phyloP scores from a whole-genome alignment of 257 asterid genomes.

The Phtheirospermum japonicum region DNA sequence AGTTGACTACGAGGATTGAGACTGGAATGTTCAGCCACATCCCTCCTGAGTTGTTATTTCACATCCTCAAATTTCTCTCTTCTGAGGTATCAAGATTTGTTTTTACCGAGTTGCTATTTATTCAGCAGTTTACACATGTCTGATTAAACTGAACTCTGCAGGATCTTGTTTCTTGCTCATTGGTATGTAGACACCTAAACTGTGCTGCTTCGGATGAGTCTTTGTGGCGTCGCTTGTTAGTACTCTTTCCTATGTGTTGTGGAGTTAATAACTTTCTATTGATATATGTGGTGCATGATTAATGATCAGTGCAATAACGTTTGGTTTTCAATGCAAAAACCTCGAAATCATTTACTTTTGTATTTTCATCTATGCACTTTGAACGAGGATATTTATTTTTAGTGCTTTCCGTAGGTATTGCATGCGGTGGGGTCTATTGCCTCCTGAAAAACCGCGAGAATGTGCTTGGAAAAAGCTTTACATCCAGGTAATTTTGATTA shows the following conservation, averaged over 20 bases:
- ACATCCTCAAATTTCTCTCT: constrained; percentile 80
- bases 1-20: constrained; percentile 41
- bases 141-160: constrained; percentile 28
- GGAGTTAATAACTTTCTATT: background rate
- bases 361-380: constrained; percentile 1
- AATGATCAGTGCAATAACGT: background rate
- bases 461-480: constrained; percentile 89
- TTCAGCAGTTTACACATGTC: background rate
- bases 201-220: constrained; percentile 77
- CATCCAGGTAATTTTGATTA: constrained; percentile 36
- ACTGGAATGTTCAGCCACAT: constrained; percentile 56
- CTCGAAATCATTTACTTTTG: background rate
- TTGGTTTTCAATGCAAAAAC: background rate
- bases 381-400: constrained; percentile 8
- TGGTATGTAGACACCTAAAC: constrained; percentile 68
- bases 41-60: constrained; percentile 71
- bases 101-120: constrained; percentile 8
- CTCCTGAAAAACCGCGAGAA: constrained; percentile 70
- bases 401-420: constrained; percentile 44
- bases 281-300: background rate
- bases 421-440: constrained; percentile 90
- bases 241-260: constrained; percentile 15
- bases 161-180: constrained; percentile 82
- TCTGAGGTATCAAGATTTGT: constrained; percentile 52
- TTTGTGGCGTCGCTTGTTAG: constrained; percentile 89